Conservation (phyloP, 371 early-diverging fungal species). For the Parasitella parasitica region DNA sequence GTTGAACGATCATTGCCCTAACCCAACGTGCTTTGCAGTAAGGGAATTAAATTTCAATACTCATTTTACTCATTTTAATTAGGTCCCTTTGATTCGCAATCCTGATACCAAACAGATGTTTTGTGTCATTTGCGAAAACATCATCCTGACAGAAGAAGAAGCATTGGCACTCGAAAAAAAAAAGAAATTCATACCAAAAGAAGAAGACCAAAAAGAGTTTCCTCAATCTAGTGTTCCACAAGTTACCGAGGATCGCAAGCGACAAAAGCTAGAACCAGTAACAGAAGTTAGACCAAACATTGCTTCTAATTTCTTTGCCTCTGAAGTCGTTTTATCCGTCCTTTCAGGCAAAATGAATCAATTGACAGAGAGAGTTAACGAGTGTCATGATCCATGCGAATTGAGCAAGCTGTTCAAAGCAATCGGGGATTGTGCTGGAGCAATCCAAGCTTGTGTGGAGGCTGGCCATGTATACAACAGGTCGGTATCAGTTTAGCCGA, state of each 20-base stretch:
- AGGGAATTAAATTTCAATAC: background rate
- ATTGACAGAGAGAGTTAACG: slow-evolving; percentile 18
- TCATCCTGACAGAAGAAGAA: slow-evolving; percentile 30
- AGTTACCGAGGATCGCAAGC: background rate
- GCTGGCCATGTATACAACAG: slow-evolving; percentile 11
- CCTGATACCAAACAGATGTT: slow-evolving; percentile 56
- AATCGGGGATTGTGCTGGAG: slow-evolving; percentile 31
- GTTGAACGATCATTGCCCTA: slow-evolving; percentile 67
- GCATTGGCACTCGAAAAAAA: slow-evolving; percentile 4
- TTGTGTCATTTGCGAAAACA: slow-evolving; percentile 68
- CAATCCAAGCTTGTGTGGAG: slow-evolving; percentile 31
- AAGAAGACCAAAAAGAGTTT: background rate
- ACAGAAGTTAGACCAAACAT: background rate
- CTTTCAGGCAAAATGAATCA: slow-evolving; percentile 19
- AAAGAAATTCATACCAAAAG: background rate
- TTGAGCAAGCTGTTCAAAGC: slow-evolving; percentile 28
- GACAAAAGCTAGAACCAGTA: slow-evolving; percentile 9
- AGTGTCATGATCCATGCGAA: slow-evolving; percentile 21
- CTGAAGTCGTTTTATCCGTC: slow-evolving; percentile 1
- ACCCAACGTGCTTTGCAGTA: slow-evolving; percentile 60
- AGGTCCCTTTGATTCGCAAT: slow-evolving; percentile 66
- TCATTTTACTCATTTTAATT: background rate
- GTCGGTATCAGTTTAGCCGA: slow-evolving; percentile 5
- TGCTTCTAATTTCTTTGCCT: background rate
- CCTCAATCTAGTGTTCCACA: background rate